Percentiles rank a stretch among this genome's conserved stretches.
Evolutionary conservation across 1,139 yeast genomes (phyloP).

Genomic region (Lodderomyces orthopsilosis): DNA sequence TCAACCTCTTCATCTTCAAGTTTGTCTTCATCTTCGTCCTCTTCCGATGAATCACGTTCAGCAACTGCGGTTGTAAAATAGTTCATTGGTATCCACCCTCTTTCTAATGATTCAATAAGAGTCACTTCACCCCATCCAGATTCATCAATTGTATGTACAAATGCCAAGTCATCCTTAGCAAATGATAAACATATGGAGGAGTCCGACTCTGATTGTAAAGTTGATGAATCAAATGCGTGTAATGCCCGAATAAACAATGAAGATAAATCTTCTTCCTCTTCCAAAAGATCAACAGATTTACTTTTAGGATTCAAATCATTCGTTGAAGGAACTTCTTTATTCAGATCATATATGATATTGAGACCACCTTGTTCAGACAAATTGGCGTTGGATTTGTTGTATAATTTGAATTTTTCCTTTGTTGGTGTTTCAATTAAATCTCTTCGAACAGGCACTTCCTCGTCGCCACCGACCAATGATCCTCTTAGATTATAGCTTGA

Average conservation of each 20-base stretch:
- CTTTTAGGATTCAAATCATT: not conserved
- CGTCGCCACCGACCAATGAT: constrained; percentile 11
- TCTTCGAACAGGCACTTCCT: constrained; percentile 31
- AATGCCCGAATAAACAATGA: constrained; percentile 59
- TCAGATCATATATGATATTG: constrained; percentile 10
- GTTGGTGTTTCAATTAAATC: constrained; percentile 24
- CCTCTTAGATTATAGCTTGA: constrained; percentile 19
- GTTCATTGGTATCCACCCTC: constrained; percentile 98
- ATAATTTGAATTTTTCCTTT: constrained; percentile 18
- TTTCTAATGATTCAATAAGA: constrained; percentile 57
- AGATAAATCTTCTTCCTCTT: constrained; percentile 41
- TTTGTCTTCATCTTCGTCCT: constrained; percentile 18
- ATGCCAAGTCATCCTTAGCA: constrained; percentile 74
- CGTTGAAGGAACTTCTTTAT: not conserved
- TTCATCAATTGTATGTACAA: constrained; percentile 84
- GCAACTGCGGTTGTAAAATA: constrained; percentile 66
- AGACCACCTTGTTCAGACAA: constrained; percentile 11
- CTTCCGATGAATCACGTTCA: constrained; percentile 22
- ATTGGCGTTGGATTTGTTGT: constrained; percentile 8
- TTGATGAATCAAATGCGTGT: constrained; percentile 73
- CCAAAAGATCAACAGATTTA: constrained; percentile 1
- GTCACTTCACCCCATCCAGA: constrained; percentile 99
- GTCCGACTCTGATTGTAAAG: constrained; percentile 64
- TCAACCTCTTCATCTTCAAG: constrained; percentile 15
- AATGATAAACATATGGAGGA: constrained; percentile 82